Conservation (phyloP, 106 monocot species). For the Allium cepa region DNA sequence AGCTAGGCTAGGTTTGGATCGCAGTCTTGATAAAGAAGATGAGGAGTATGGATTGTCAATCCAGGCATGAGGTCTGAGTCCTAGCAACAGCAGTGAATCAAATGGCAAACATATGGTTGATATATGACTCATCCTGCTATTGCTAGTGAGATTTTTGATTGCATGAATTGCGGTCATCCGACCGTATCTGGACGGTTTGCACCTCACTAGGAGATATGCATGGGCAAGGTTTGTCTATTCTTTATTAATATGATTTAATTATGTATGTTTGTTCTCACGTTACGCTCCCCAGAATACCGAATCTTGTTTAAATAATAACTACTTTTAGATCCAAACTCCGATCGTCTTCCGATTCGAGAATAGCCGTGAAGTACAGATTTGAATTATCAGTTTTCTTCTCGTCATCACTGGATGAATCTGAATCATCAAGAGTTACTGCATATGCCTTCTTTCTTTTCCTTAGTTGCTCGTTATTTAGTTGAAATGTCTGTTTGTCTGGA, state of each 20-base stretch:
- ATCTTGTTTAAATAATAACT: not conserved
- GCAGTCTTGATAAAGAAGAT: conserved; percentile 82
- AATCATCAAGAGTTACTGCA: too few species aligned
- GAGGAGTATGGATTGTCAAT: conserved; percentile 71
- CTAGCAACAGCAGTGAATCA: conserved; percentile 29
- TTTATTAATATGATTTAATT: not conserved
- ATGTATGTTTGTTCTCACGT: not conserved
- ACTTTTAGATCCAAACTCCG: too few species aligned
- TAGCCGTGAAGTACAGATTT: too few species aligned
- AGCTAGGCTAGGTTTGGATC: conserved; percentile 77
- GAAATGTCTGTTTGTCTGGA: too few species aligned
- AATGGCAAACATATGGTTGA: conserved; percentile 74
- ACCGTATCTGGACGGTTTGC: conserved; percentile 86
- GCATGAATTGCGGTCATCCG: conserved; percentile 92
- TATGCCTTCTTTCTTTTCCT: too few species aligned
- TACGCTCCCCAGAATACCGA: not conserved
- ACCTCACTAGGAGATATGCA: conserved; percentile 96
- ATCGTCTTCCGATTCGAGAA: too few species aligned
- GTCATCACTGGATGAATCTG: too few species aligned
- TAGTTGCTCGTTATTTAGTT: too few species aligned
- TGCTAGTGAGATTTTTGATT: conserved; percentile 81
- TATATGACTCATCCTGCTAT: conserved; percentile 85
- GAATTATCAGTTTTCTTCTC: too few species aligned
- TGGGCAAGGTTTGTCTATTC: conserved; percentile 74
- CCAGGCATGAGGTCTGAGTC: conserved; percentile 40